Conservation (phyloP, 805 yeast genomes). For the Komagataella mondaviorum region DNA sequence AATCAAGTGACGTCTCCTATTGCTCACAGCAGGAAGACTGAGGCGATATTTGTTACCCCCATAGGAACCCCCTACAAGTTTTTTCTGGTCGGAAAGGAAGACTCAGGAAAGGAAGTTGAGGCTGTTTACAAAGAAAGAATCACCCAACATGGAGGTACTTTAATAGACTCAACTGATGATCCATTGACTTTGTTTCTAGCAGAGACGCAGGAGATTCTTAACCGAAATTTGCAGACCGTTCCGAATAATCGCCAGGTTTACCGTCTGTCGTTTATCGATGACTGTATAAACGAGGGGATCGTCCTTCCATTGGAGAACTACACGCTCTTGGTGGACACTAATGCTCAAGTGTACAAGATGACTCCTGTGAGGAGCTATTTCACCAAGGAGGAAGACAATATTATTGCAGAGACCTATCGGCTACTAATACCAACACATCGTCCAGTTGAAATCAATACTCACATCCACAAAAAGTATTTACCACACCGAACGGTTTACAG, state of each 20-base stretch:
- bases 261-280: not conserved
- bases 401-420: not conserved
- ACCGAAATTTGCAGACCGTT: not conserved
- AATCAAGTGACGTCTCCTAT: not conserved
- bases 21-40: not conserved
- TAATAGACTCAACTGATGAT: not conserved
- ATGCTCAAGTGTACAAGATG: not conserved
- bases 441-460: not conserved
- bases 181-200: not conserved
- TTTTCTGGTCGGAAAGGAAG: not conserved
- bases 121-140: not conserved
- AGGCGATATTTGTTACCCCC: not conserved
- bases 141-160: not conserved
- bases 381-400: not conserved
- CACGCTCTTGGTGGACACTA: not conserved
- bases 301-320: not conserved
- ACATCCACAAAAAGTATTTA: not conserved
- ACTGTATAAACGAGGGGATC: not conserved
- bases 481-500: not conserved
- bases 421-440: not conserved
- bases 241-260: not conserved
- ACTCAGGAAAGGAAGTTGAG: not conserved
- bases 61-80: not conserved
- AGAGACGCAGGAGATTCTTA: not conserved
- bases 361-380: not conserved